These are phyloP conservation scores for Termitomyces sp. DNA, from an alignment of 768 basidiomycete genomes.

Conservation along the genomic window DNA sequence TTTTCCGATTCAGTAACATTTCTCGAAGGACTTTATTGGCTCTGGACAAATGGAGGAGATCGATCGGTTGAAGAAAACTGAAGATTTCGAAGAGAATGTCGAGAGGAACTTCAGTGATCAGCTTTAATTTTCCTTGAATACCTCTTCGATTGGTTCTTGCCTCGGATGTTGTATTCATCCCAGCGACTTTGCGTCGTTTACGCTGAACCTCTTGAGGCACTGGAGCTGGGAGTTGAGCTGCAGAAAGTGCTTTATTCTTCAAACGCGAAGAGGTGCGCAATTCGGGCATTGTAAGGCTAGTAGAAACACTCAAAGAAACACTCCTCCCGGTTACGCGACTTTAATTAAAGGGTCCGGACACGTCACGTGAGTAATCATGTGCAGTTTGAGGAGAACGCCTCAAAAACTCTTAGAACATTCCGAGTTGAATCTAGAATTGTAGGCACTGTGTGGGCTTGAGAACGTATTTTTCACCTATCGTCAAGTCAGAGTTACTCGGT, in stretches of 20 bases:
- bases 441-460: no score
- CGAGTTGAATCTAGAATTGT: no score
- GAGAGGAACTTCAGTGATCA: constrained; percentile 27
- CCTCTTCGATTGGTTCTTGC: not conserved
- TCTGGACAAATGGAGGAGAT: constrained; percentile 35
- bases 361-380: no score
- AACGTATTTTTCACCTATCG: no score
- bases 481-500: no score
- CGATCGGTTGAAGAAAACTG: constrained; percentile 29
- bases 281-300: not conserved
- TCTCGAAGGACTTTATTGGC: constrained; percentile 28
- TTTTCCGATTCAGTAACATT: constrained; percentile 22
- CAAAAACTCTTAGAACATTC: no score
- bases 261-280: constrained; percentile 2
- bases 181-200: not conserved
- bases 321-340: not conserved
- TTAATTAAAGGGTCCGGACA: no score
- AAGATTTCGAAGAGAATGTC: constrained; percentile 35
- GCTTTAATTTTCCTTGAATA: constrained; percentile 16
- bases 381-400: no score
- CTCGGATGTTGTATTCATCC: not conserved
- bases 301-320: not conserved
- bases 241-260: not conserved
- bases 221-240: not conserved
- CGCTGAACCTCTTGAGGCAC: not conserved